Base-by-base conservation (phyloP, 805 yeast species). In the Saccharomycopsis sp. region DNA sequence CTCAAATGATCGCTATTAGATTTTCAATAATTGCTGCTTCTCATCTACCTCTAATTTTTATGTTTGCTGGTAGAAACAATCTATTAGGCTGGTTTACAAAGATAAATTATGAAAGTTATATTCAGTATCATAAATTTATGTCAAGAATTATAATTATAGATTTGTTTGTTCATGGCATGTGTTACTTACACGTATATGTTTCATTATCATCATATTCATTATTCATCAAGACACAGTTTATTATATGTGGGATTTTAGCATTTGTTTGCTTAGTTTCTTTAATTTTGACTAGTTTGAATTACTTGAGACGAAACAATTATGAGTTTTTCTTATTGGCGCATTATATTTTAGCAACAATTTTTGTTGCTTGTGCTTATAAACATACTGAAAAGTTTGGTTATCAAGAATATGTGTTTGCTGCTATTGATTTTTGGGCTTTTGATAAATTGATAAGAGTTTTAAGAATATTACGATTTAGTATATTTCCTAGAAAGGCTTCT, bases 1-100 rank as follows among this genome's bases (percentile, higher is more conserved):
- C n/a, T n/a, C n/a, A 18, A 21, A 32, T 32, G 35, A 12, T 21
- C 12, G 23, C 25, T 32, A 8, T 14, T 18, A 10, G 84, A 56
- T 58, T 72, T 5, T 79, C 71, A 34, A 40, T 73, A 15, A 58
- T 72, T 56, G 57, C 70, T 2, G 57, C 72, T 31, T 72, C 70
- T 39, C 42, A 75, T 36, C 63, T 76, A 42, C 88, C 89, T 0
- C 54, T 69, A 5, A 54, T 76, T 14, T 69, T 73, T 44, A 58
- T 80, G 41, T 78, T 82, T 56, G 84, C 85, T 3, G 79, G 81
- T 25, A 64, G 92, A 51, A 84, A 83, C 56, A 83, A 80, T 52
- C 73, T 84, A 15, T 62, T 83, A 52, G 69, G n/a, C n/a, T n/a
- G n/a, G n/a, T n/a, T n/a, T n/a, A n/a, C n/a, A n/a, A n/a, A n/a